Conservation (phyloP, 345 rosid genomes). For the Moricandia arvensis region DNA sequence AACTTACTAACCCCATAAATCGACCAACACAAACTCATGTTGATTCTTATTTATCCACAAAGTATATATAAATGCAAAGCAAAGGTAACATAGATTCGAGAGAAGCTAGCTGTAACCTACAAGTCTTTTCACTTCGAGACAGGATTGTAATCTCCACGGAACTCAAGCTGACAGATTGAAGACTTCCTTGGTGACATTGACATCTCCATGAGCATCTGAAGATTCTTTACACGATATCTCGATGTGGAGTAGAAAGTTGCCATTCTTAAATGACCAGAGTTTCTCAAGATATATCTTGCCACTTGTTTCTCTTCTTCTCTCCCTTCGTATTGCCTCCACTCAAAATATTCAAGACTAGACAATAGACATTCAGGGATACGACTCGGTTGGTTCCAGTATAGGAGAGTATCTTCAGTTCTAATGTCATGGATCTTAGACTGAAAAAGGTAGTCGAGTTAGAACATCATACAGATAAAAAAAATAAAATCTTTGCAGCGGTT, state of each 20-base stretch:
- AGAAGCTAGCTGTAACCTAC: too few relatives aligned
- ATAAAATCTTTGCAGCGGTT: neutral
- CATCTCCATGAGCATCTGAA: neutral
- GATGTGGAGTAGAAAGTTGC: neutral
- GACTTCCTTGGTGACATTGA: neutral
- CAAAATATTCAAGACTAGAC: neutral
- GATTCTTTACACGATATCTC: neutral
- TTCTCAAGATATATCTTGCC: neutral
- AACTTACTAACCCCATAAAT: too few relatives aligned
- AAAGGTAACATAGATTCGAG: too few relatives aligned
- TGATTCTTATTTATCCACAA: too few relatives aligned
- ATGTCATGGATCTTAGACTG: neutral
- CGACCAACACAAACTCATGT: too few relatives aligned
- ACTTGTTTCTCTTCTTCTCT: neutral
- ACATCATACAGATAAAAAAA: neutral
- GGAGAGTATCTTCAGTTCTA: neutral
- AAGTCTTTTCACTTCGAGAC: too few relatives aligned
- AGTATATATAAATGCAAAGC: too few relatives aligned
- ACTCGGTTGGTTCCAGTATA: neutral
- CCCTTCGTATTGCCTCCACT: neutral
- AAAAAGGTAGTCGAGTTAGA: neutral
- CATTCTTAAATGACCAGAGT: neutral
- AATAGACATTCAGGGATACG: neutral
- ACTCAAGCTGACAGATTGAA: neutral
- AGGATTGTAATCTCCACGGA: neutral